These are phyloP conservation scores for Guyanaporus albipodus DNA, from an alignment of 768 basidiomycete species.

Conservation along the genomic window DNA sequence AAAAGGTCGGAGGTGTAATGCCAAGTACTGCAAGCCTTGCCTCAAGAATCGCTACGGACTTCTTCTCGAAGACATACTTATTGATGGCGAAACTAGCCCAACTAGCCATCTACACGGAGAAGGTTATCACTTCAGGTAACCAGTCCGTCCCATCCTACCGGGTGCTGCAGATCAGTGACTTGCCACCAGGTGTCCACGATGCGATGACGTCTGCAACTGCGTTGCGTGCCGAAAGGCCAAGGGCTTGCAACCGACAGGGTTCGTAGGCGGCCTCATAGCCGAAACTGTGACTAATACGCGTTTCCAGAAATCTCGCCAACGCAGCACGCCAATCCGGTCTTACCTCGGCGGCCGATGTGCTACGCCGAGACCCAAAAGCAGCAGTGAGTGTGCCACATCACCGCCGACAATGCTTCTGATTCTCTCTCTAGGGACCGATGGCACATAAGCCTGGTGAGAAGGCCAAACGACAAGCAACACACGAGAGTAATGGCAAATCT, in stretches of 20 bases:
- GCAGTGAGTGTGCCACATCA: constrained; percentile 20
- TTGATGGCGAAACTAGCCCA: constrained; percentile 28
- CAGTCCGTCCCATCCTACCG: constrained; percentile 8
- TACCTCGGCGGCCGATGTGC: constrained; percentile 37
- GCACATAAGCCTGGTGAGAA: constrained; percentile 23
- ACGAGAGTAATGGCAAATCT: constrained; percentile 7
- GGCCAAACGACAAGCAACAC: constrained; percentile 5
- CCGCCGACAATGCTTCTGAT: constrained; percentile 6
- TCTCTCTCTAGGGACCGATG: constrained; percentile 24
- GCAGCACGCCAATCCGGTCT: constrained; percentile 37
- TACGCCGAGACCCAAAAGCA: constrained; percentile 32
- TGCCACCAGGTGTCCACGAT: constrained; percentile 60
- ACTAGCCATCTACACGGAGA: constrained; percentile 27
- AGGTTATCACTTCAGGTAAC: constrained; percentile 52
- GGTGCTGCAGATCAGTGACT: constrained; percentile 13
- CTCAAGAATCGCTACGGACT: constrained; percentile 63
- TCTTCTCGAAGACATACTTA: constrained; percentile 41
- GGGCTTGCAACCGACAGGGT: constrained; percentile 61
- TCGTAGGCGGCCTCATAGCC: constrained; percentile 16
- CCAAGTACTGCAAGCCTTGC: constrained; percentile 62
- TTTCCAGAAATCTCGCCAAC: constrained; percentile 36
- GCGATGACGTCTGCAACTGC: constrained; percentile 66
- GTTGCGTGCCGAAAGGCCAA: constrained; percentile 58
- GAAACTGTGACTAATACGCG: constrained; percentile 6
- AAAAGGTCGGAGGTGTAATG: constrained; percentile 44